phyloP scores from a whole-genome alignment of 2,329 filamentous ascomycete genomes.

The Trichoderma aggressivum region DNA sequence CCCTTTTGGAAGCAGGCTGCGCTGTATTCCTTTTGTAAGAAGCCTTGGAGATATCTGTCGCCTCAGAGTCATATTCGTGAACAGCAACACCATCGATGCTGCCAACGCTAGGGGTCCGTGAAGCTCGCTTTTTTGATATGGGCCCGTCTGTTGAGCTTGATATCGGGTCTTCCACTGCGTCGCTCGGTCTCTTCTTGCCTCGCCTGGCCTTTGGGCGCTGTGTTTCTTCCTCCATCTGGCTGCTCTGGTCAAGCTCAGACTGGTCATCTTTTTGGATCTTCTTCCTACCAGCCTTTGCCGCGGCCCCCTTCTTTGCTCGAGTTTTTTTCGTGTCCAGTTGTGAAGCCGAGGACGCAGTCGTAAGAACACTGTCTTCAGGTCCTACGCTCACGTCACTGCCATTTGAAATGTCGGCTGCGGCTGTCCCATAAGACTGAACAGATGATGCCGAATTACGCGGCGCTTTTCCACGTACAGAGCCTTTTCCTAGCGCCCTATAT shows the following conservation, averaged over 20 bases:
- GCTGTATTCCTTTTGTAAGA: slow-evolving; percentile 41
- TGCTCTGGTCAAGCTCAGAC: slow-evolving; percentile 42
- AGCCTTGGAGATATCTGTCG: slow-evolving; percentile 37
- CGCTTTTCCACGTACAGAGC: slow-evolving; percentile 51
- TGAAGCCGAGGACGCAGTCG: slow-evolving; percentile 57
- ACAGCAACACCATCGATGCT: slow-evolving; percentile 39
- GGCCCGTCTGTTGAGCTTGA: slow-evolving; percentile 44
- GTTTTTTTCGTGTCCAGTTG: slow-evolving; percentile 54
- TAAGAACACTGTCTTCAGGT: slow-evolving; percentile 58
- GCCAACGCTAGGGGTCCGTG: slow-evolving; percentile 46
- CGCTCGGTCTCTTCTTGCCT: slow-evolving; percentile 63
- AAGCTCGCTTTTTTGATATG: slow-evolving; percentile 58
- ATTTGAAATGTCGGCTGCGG: slow-evolving; percentile 48
- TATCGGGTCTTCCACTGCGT: slow-evolving; percentile 51
- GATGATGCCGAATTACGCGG: slow-evolving; percentile 65
- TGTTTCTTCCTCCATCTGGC: slow-evolving; percentile 21
- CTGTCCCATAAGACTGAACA: slow-evolving; percentile 53
- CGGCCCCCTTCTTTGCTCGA: slow-evolving; percentile 53
- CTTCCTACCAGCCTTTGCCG: slow-evolving; percentile 39
- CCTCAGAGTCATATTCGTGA: slow-evolving; percentile 38
- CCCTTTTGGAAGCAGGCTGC: slow-evolving; percentile 37
- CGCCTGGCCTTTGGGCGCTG: slow-evolving; percentile 41
- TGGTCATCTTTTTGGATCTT: slow-evolving; percentile 52
- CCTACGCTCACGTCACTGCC: slow-evolving; percentile 47
- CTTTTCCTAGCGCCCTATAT: slow-evolving; percentile 53